Conservation (phyloP, 257 asterid species). For the Scutellaria barbata region DNA sequence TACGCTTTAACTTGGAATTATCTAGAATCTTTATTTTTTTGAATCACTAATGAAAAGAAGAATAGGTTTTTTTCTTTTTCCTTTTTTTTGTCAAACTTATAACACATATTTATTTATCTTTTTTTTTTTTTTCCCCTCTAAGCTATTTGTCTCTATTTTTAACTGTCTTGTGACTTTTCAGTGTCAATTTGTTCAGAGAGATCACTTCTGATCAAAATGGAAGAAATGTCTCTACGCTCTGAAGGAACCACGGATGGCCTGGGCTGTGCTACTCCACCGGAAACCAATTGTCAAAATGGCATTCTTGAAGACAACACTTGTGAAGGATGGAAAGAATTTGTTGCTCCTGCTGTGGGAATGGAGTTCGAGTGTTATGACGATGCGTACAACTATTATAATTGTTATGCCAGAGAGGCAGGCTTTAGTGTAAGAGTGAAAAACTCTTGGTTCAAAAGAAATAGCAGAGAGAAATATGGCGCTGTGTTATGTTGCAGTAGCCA, state of each 20-base stretch:
- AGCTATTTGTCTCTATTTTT: neutral
- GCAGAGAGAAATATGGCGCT: constrained; percentile 88
- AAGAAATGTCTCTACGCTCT: constrained; percentile 49
- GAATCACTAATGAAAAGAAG: neutral
- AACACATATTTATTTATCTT: neutral
- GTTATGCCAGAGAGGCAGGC: constrained; percentile 74
- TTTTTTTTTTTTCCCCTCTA: neutral
- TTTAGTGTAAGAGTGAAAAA: constrained; percentile 82
- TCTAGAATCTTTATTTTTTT: neutral
- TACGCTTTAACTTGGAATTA: constrained; percentile 4
- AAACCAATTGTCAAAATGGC: constrained; percentile 40
- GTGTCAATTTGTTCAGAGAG: constrained; percentile 26
- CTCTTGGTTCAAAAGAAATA: constrained; percentile 85
- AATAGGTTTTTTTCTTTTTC: neutral
- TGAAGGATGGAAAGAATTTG: constrained; percentile 54
- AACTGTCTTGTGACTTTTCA: constrained; percentile 17
- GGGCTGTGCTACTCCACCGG: constrained; percentile 35
- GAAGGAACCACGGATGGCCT: constrained; percentile 40
- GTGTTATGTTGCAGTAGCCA: constrained; percentile 90
- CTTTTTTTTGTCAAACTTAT: constrained; percentile 17
- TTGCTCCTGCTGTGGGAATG: constrained; percentile 71
- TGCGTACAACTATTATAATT: constrained; percentile 79
- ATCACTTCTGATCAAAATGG: constrained; percentile 47
- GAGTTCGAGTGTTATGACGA: constrained; percentile 86
- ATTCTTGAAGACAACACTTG: constrained; percentile 28